Evolutionary conservation across 2,329 filamentous ascomycete species (phyloP).

Genomic region (Ceratocystis ficicola): DNA sequence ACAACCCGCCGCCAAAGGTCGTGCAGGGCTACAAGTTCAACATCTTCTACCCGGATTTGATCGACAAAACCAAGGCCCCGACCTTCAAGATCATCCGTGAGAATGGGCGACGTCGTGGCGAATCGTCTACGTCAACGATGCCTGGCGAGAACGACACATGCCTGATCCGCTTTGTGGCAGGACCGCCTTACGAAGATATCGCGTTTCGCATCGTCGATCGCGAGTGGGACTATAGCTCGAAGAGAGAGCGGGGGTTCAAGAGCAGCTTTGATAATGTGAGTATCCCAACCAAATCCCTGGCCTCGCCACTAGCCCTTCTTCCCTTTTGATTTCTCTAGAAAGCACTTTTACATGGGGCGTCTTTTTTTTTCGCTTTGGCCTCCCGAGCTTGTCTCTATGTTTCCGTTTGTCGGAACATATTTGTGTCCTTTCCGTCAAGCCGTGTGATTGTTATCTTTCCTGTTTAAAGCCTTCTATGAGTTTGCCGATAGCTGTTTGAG

Average conservation of each 20-base stretch:
- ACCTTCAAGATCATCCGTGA: constrained; percentile 95
- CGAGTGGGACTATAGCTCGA: constrained; percentile 97
- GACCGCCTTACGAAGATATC: constrained; percentile 91
- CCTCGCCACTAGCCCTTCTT: background rate
- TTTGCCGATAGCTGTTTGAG: background rate
- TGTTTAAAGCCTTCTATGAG: background rate
- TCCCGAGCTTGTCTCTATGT: constrained; percentile 20
- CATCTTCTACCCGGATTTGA: constrained; percentile 94
- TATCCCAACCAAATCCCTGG: constrained; percentile 22
- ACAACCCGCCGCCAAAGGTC: constrained; percentile 93
- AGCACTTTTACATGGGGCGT: too few relatives aligned
- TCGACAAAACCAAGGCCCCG: constrained; percentile 86
- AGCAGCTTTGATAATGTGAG: constrained; percentile 95
- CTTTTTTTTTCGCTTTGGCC: background rate
- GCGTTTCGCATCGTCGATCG: constrained; percentile 96
- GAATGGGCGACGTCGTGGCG: constrained; percentile 73
- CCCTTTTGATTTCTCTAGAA: too few relatives aligned
- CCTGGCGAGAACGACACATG: constrained; percentile 96
- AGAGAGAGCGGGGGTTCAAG: constrained; percentile 84
- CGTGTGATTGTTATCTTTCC: background rate
- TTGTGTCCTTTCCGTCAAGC: background rate
- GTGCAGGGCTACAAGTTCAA: constrained; percentile 99
- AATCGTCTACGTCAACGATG: constrained; percentile 84
- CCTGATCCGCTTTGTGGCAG: constrained; percentile 87
- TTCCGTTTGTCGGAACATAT: background rate